Evolutionary conservation across 148 eudicot species (phyloP).

Genomic region (Spergularia marina): DNA sequence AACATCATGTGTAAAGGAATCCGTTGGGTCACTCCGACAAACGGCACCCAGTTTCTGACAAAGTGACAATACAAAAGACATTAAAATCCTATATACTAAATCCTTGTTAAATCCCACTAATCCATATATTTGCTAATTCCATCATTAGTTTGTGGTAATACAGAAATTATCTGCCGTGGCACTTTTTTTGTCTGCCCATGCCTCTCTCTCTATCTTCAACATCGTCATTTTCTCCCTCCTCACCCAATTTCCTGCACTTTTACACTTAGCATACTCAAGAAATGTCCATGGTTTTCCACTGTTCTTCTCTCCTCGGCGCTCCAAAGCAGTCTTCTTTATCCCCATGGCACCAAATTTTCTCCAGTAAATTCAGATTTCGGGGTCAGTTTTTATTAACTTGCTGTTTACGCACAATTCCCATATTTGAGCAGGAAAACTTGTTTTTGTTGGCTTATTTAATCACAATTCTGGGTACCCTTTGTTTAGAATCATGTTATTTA

Average conservation of each 20-base stretch:
- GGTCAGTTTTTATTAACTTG: conserved; percentile 14
- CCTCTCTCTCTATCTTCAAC: not conserved
- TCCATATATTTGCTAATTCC: too few relatives aligned
- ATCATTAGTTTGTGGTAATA: too few relatives aligned
- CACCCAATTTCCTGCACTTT: not conserved
- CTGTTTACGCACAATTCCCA: not conserved
- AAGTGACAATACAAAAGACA: not conserved
- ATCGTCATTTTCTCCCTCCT: not conserved
- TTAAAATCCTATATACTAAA: too few relatives aligned
- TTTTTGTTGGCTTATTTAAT: not conserved
- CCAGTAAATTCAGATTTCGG: conserved; percentile 19
- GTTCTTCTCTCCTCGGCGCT: conserved; percentile 31
- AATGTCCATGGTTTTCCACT: conserved; percentile 33
- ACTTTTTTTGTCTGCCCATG: not conserved
- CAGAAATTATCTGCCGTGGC: not conserved
- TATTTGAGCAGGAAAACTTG: not conserved
- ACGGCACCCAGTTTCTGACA: not conserved
- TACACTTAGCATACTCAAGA: not conserved
- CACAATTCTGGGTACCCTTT: conserved; percentile 11
- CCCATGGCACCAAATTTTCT: conserved; percentile 20
- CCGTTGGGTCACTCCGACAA: not conserved
- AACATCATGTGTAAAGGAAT: not conserved
- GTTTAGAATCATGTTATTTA: not conserved
- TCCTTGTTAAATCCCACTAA: too few relatives aligned
- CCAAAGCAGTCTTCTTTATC: conserved; percentile 19